Evolutionary conservation across 345 rosid genomes (phyloP).

Genomic region (Syzygium aqueum): DNA sequence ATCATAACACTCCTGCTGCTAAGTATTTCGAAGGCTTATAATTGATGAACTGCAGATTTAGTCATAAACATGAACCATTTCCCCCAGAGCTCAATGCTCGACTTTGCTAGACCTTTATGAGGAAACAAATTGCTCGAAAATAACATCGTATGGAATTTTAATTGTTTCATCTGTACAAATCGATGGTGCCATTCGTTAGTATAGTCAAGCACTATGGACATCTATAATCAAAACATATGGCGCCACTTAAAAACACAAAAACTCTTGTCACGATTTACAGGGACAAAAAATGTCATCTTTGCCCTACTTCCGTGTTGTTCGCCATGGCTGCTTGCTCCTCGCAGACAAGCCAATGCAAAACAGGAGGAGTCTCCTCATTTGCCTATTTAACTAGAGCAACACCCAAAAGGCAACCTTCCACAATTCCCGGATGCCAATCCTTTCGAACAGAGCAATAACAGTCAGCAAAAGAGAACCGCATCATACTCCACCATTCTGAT

Average conservation of each 20-base stretch:
- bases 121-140: background rate
- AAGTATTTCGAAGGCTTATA: background rate
- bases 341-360: background rate
- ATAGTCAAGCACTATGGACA: background rate
- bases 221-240: constrained; percentile 3
- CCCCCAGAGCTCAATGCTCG: background rate
- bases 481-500: background rate
- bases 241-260: background rate
- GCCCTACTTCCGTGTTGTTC: background rate
- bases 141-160: background rate
- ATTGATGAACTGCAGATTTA: background rate
- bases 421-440: background rate
- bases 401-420: background rate
- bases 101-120: background rate
- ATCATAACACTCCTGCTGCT: background rate
- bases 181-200: constrained; percentile 7
- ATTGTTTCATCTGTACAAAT: constrained; percentile 17
- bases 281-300: background rate
- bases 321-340: background rate
- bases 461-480: background rate
- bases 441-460: background rate
- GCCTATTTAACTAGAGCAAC: background rate
- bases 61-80: background rate
- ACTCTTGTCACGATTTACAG: background rate
- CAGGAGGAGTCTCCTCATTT: background rate